Conservation (phyloP, 2,329 filamentous ascomycete species). For the Cordyceps javanica region DNA sequence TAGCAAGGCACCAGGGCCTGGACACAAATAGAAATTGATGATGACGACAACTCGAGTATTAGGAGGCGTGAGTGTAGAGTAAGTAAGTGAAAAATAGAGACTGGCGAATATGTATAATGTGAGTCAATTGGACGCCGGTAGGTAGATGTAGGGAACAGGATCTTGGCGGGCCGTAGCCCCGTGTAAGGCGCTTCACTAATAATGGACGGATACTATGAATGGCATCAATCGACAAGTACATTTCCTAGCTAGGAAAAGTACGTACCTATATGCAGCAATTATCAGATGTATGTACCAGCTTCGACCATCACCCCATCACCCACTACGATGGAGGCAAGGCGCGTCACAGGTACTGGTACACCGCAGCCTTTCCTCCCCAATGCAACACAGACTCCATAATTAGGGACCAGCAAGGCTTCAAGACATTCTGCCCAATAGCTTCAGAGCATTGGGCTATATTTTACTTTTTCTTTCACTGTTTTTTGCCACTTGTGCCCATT, state of each 20-base stretch:
- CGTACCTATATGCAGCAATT: neutral
- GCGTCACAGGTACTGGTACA: neutral
- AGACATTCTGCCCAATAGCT: neutral
- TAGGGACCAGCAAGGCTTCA: neutral
- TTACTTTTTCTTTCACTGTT: neutral
- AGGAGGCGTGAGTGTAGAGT: neutral
- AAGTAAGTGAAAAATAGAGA: neutral
- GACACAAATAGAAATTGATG: neutral
- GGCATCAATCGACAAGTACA: slow-evolving; percentile 1
- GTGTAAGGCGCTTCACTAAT: neutral
- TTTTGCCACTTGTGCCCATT: slow-evolving; percentile 2
- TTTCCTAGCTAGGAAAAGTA: neutral
- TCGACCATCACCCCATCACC: neutral
- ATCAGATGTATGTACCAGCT: neutral
- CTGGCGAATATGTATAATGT: neutral
- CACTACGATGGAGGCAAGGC: neutral
- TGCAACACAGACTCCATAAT: neutral
- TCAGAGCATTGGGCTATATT: neutral
- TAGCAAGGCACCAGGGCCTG: neutral
- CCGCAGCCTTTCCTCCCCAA: neutral
- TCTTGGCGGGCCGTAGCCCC: neutral
- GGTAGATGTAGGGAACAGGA: slow-evolving; percentile 1
- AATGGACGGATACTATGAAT: neutral
- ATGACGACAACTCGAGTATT: neutral
- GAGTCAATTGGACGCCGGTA: slow-evolving; percentile 1